Evolutionary conservation across 2,329 filamentous ascomycete genomes (phyloP).

Genomic region (Podosphaera aphanis): DNA sequence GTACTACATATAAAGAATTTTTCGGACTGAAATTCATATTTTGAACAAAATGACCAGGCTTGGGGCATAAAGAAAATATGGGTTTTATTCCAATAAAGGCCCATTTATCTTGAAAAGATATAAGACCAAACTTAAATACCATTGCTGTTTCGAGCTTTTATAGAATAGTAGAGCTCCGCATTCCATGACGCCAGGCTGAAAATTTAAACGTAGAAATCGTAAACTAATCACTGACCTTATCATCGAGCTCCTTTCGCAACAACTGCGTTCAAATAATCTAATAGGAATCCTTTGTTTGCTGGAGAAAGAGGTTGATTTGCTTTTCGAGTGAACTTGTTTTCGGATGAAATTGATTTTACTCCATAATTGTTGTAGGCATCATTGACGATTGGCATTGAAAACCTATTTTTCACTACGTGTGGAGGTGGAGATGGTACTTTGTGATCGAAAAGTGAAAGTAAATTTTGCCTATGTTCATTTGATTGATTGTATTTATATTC

Average conservation of each 20-base stretch:
- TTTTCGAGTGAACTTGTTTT: conserved; percentile 16
- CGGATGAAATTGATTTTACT: conserved; percentile 13
- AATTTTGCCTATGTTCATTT: conserved; percentile 21
- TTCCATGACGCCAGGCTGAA: neutral
- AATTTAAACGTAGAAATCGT: neutral
- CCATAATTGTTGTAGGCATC: conserved; percentile 11
- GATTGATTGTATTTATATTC: conserved; percentile 18
- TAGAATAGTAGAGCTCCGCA: neutral
- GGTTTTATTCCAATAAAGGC: neutral
- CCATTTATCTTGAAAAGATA: neutral
- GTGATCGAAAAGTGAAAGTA: conserved; percentile 16
- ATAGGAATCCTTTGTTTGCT: conserved; percentile 50
- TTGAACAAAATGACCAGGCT: neutral
- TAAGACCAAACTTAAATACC: neutral
- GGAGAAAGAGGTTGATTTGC: conserved; percentile 36
- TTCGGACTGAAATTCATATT: neutral
- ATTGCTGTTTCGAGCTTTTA: neutral
- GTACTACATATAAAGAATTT: neutral
- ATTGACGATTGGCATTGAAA: conserved; percentile 2
- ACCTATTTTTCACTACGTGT: conserved; percentile 1
- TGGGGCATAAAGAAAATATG: neutral
- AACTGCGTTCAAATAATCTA: conserved; percentile 43
- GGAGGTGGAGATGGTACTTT: neutral
- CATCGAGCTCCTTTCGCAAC: conserved; percentile 9
- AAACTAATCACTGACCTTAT: neutral